These are phyloP conservation scores for Chenopodium quinoa DNA, from an alignment of 148 eudicot species.

Conservation along the genomic window DNA sequence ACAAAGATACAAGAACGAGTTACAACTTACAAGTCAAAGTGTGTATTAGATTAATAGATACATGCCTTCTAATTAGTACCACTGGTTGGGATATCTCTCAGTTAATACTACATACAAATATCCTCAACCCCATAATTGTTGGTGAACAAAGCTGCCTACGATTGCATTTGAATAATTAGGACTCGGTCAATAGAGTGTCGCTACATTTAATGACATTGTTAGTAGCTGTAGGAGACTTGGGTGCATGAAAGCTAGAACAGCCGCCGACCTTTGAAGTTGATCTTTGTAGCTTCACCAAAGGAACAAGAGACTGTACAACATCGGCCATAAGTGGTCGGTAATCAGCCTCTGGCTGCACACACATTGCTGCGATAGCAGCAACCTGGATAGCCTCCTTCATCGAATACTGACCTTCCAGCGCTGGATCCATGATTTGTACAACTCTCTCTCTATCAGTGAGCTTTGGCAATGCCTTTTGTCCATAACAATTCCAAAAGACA, in stretches of 20 bases:
- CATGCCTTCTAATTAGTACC: background rate
- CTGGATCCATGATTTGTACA: slow-evolving; percentile 80
- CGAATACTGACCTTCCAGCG: slow-evolving; percentile 76
- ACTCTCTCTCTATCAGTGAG: slow-evolving; percentile 89
- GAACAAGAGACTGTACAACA: slow-evolving; percentile 90
- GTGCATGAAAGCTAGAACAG: slow-evolving; percentile 41
- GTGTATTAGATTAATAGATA: slow-evolving; percentile 3
- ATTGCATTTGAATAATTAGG: background rate
- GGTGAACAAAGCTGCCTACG: background rate
- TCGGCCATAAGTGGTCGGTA: slow-evolving; percentile 96
- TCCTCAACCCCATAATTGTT: slow-evolving; percentile 5
- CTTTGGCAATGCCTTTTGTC: slow-evolving; percentile 68
- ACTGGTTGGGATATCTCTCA: background rate
- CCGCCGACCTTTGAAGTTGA: slow-evolving; percentile 37
- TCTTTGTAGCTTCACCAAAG: slow-evolving; percentile 63
- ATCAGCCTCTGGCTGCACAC: slow-evolving; percentile 92
- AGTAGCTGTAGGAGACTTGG: slow-evolving; percentile 47
- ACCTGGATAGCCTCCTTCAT: slow-evolving; percentile 88
- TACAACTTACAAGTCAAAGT: background rate
- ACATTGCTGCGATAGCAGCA: slow-evolving; percentile 97
- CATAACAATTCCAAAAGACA: background rate
- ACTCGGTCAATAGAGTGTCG: slow-evolving; percentile 17
- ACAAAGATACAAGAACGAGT: background rate
- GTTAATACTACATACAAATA: slow-evolving; percentile 21
- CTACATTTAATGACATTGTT: slow-evolving; percentile 13